phyloP scores from a whole-genome alignment of 2,329 filamentous ascomycete genomes.

The Fusarium sp. region DNA sequence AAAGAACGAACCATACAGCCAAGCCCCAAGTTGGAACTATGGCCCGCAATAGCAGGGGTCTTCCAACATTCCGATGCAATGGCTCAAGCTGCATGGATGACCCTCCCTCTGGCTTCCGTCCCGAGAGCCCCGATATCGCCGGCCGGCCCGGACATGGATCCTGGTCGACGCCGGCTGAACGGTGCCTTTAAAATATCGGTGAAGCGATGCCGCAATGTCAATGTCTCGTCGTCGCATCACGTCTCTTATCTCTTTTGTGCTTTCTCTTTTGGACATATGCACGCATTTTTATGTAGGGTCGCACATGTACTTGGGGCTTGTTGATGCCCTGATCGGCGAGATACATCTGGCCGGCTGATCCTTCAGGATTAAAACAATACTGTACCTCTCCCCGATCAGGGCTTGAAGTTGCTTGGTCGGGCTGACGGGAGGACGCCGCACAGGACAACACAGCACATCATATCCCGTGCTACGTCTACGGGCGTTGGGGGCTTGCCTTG shows the following conservation, averaged over 20 bases:
- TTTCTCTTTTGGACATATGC: constrained; percentile 1
- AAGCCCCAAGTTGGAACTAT: background rate
- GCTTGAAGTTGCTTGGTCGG: background rate
- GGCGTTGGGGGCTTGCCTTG: constrained; percentile 12
- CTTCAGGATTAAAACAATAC: too few species aligned
- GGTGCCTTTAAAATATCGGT: constrained; percentile 36
- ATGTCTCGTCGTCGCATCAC: constrained; percentile 8
- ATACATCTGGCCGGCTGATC: too few species aligned
- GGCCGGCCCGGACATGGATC: constrained; percentile 25
- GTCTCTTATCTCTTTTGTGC: constrained; percentile 4
- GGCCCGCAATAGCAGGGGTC: background rate
- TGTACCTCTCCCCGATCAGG: too few species aligned
- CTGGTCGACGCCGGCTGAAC: constrained; percentile 27
- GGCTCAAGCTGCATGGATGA: constrained; percentile 9
- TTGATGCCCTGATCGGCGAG: too few species aligned
- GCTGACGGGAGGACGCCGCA: constrained; percentile 8
- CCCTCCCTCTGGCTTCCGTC: constrained; percentile 11
- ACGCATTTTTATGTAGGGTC: constrained; percentile 16
- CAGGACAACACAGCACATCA: constrained; percentile 8
- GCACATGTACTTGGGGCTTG: constrained; percentile 4
- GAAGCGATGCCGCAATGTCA: constrained; percentile 5
- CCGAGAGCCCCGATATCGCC: constrained; percentile 39
- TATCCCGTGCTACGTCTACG: constrained; percentile 19
- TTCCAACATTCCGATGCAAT: constrained; percentile 12
- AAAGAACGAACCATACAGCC: background rate